Base-by-base conservation (phyloP, 192 early-diverging fungal genomes). In the Podila clonocystis region DNA sequence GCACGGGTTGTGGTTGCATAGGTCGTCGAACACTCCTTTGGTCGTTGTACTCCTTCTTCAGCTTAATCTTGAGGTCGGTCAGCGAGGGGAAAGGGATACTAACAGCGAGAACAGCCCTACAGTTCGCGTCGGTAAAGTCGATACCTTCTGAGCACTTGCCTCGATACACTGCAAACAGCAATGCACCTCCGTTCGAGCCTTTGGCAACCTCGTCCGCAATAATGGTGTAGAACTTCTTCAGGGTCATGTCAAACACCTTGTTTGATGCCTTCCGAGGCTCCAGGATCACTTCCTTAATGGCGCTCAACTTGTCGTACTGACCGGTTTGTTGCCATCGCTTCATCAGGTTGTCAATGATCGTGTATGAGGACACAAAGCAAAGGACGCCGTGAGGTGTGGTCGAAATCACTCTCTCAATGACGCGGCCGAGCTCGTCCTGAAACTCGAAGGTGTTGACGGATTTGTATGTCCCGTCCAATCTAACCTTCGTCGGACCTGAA, bases 131-230 rank as follows among this genome's bases (percentile, higher is more conserved):
- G 19, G 84, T 88, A 74, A 94, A 94, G 68, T 94, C 93, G 61
- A 94, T 87, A 5, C 93, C 93, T 78, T 94, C 93, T 33, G 85
- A 86, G 11, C 91, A 89, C 68, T 94, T 94, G 4, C 93, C 93
- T 20, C 91, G 85, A 63, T 89, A 94, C 5, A 94, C 92, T 19
- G 91, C 92, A 82, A 94, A 91, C 13, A 93, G 76, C 3, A 91
- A 60, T 3, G 87, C 91, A 0, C 92, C 92, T 17, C 55, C 67
- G 17, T 67, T 45, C 0, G 31, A 60, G 1, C 78, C 67, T 8
- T 59, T 63, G 9, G 22, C 38, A n/a, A 75, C 74, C 2, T 70
- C 50, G 13, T 75, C 65, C 29, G 82, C 62, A 52, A 87, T 74
- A n/a, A 85, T 77, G 24, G 50, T 64, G 67, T 88, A 88, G 41